Evolutionary conservation across 1,284 basidiomycete genomes (phyloP).

Genomic region (Volvariella volvacea): DNA sequence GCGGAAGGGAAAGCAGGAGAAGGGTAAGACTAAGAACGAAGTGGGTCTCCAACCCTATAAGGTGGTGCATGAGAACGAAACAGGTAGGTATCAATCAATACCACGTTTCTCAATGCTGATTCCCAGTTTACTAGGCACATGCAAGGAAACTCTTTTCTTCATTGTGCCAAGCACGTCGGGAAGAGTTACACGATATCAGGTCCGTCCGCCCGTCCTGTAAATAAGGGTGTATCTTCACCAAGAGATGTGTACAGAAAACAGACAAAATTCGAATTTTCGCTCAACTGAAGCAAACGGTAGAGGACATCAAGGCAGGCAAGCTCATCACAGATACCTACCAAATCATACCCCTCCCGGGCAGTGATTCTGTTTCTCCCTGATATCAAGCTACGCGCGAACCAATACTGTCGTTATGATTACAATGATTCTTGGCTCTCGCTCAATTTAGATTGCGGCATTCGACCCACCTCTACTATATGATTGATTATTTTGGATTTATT

Average conservation of each 20-base stretch:
- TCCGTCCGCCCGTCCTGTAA: slow-evolving; percentile 16
- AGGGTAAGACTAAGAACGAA: not conserved
- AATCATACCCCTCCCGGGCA: not conserved
- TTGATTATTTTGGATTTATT: no score
- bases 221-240: not conserved
- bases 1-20: not conserved
- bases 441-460: no score
- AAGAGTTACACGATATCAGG: slow-evolving; percentile 57
- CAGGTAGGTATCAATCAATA: not conserved
- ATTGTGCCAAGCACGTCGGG: slow-evolving; percentile 65
- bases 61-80: slow-evolving; percentile 22
- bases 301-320: not conserved
- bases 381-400: no score
- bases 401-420: no score
- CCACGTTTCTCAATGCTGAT: no score
- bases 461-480: no score
- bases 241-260: slow-evolving; percentile 14
- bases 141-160: slow-evolving; percentile 54
- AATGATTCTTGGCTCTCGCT: no score
- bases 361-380: no score
- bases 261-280: slow-evolving; percentile 21
- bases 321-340: slow-evolving; percentile 1
- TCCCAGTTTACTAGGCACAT: not conserved
- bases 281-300: slow-evolving; percentile 11
- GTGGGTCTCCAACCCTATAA: slow-evolving; percentile 43